phyloP scores from a whole-genome alignment of 768 basidiomycete species.

The Rubroboletus satanas region DNA sequence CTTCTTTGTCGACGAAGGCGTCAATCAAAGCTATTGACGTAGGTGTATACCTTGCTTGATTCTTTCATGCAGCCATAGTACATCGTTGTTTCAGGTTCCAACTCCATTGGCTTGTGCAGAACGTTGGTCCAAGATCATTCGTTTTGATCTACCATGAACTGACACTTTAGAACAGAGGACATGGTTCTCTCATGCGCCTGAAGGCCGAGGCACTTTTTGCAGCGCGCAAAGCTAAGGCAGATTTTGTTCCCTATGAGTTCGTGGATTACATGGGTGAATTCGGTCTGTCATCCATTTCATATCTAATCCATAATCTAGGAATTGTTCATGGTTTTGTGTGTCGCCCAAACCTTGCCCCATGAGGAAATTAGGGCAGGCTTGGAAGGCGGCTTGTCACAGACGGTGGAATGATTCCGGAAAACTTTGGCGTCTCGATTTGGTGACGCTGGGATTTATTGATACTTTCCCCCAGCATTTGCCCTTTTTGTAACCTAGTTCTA shows the following conservation, averaged over 20 bases:
- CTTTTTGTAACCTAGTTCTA: not conserved
- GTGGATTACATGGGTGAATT: slow-evolving; percentile 33
- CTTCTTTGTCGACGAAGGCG: slow-evolving; percentile 29
- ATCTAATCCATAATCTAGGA: slow-evolving; percentile 28
- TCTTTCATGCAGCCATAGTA: not conserved
- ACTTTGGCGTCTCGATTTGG: slow-evolving; percentile 22
- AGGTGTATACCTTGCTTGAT: not conserved
- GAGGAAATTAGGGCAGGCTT: slow-evolving; percentile 43
- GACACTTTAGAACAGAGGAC: slow-evolving; percentile 30
- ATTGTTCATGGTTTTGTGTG: slow-evolving; percentile 48
- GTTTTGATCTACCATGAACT: not conserved
- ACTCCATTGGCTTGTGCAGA: slow-evolving; percentile 37
- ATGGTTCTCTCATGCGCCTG: slow-evolving; percentile 24
- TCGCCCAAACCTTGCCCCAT: slow-evolving; percentile 40
- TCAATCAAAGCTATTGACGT: slow-evolving; percentile 35
- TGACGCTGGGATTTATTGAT: not conserved
- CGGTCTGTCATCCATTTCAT: not conserved
- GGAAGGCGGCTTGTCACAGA: slow-evolving; percentile 41
- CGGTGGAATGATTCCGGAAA: slow-evolving; percentile 40
- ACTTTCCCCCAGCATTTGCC: not conserved
- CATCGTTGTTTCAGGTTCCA: slow-evolving; percentile 16
- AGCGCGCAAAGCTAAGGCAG: slow-evolving; percentile 25
- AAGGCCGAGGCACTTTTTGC: slow-evolving; percentile 31
- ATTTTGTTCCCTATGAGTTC: slow-evolving; percentile 35
- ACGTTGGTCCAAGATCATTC: slow-evolving; percentile 19